phyloP scores from a whole-genome alignment of 352 stramenopile species.

The Pythium sukuiense region DNA sequence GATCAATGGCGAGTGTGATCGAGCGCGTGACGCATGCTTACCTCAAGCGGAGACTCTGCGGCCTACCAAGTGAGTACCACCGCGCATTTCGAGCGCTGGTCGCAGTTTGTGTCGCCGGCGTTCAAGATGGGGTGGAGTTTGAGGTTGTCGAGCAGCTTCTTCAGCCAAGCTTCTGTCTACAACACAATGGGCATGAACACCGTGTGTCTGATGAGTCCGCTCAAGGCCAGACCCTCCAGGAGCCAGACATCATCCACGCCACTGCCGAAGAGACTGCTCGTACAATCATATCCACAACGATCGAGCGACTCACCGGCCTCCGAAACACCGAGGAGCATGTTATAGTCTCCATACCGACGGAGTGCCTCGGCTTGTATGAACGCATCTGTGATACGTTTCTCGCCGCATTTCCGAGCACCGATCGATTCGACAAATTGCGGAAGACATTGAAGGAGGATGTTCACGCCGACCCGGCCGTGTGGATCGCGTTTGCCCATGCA shows the following conservation, averaged over 20 bases:
- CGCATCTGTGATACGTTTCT: not conserved
- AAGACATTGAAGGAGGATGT: not conserved
- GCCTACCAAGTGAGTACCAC: not conserved
- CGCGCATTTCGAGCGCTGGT: constrained; percentile 6
- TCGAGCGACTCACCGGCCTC: not conserved
- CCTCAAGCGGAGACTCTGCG: not conserved
- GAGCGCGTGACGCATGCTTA: constrained; percentile 3
- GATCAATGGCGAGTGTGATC: constrained; percentile 1
- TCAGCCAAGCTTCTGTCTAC: not conserved
- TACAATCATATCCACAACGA: not conserved
- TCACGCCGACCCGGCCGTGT: not conserved
- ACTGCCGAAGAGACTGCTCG: constrained; percentile 1
- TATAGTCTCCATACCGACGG: not conserved
- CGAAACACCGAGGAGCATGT: no score
- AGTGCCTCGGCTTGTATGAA: not conserved
- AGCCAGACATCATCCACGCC: not conserved
- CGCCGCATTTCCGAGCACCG: not conserved
- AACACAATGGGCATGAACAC: not conserved
- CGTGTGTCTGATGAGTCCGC: not conserved
- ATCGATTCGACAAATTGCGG: not conserved
- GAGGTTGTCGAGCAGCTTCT: not conserved
- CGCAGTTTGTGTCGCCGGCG: not conserved
- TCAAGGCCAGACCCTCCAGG: not conserved
- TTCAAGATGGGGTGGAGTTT: not conserved
- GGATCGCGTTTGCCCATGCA: not conserved